Evolutionary conservation across 2,329 filamentous ascomycete species (phyloP), one percentile per base, ranked within the genome.

Genomic region (Hypoxylon sp.): DNA sequence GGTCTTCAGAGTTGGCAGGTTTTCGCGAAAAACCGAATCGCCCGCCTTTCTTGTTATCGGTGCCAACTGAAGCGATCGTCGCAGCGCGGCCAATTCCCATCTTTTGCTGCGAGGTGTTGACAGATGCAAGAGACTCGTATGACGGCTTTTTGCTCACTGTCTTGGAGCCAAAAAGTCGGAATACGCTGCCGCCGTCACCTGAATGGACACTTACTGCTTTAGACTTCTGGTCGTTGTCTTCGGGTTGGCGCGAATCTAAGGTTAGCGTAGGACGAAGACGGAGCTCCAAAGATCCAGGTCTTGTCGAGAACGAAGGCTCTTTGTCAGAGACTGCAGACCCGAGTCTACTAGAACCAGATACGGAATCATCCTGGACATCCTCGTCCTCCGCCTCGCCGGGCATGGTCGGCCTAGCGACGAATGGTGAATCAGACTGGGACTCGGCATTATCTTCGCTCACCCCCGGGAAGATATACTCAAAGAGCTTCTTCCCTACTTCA

Each of bases 401-500:
- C 21, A 78, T 81, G 80, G 77, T 81, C 77, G 79, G 87, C 70
- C 82, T 86, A 39, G 84, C 62, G 62, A 85, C 77, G 80, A 91
- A 89, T 0, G 91, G 89, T 5, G 89, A 90, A 59, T 89, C 88
- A 37, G 85, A 86, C 65, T 87, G 87, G 32, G 81, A 80, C 52
- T 82, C 82, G 24, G 73, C 78, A 3, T 81, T 82, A 80, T 79
- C 90, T n/a, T 79, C 83, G 19, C 91, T 90, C 73, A 93, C 88
- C 10, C 92, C 93, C 0, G 96, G 97, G 83, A 99, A 99, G 73
- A 99, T 93, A 80, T 99, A 99, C 81, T 98, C 94, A 73, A 99
- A 97, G 1, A 99, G 84, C 73, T 92, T 93, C 82, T 97, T 95
- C 48, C 94, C 95, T 53, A 97, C 91, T 74, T 98, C 94, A 37